Conservation (phyloP, 257 asterid genomes). For the Solanum chiquidenum region DNA sequence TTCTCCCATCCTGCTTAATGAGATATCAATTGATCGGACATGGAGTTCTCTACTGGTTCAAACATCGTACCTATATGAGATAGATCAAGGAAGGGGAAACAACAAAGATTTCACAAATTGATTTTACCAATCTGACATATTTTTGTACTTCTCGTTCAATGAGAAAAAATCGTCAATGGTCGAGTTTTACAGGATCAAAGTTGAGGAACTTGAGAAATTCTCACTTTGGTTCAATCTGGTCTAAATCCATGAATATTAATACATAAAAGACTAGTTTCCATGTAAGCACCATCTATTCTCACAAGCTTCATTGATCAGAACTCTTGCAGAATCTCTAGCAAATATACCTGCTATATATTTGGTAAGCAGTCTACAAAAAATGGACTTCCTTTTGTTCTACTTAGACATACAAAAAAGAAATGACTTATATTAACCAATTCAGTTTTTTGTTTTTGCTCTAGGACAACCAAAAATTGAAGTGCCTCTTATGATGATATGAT, state of each 20-base stretch:
- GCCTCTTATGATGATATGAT: neutral
- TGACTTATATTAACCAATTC: too few relatives aligned
- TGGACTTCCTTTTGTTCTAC: neutral
- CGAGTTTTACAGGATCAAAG: neutral
- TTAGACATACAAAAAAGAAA: too few relatives aligned
- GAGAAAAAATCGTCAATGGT: neutral
- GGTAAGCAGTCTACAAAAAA: neutral
- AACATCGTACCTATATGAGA: neutral
- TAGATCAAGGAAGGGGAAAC: neutral
- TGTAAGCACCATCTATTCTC: neutral
- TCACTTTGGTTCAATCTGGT: neutral
- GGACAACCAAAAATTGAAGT: neutral
- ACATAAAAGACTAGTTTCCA: neutral
- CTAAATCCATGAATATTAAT: neutral
- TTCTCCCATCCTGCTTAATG: neutral
- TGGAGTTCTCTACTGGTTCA: neutral
- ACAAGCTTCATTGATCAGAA: neutral
- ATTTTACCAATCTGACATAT: neutral
- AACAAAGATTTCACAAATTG: neutral
- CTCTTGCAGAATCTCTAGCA: neutral
- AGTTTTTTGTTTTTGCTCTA: too few relatives aligned
- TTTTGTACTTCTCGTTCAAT: neutral
- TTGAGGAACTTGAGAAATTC: neutral
- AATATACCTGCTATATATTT: neutral
- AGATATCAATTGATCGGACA: neutral